phyloP scores from a whole-genome alignment of 495 filamentous ascomycete species.

The Apodospora peruviana region DNA sequence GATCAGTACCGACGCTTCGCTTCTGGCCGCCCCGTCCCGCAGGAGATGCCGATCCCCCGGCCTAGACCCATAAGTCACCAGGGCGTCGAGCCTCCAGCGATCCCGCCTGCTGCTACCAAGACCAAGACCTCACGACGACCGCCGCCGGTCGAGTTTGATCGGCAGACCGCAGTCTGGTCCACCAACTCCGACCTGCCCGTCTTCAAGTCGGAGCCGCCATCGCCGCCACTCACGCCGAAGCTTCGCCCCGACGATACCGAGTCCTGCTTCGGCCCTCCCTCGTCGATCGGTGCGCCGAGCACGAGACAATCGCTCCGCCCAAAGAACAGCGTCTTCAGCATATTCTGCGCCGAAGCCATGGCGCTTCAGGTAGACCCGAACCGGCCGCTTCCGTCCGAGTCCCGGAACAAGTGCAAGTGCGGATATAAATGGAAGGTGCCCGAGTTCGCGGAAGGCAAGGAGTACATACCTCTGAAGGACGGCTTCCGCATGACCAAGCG shows the following conservation, averaged over 20 bases:
- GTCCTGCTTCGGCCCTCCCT: conserved; percentile 12
- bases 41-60: conserved; percentile 19
- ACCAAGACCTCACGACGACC: no score
- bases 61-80: conserved; percentile 9
- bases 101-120: neutral
- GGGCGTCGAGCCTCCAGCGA: neutral
- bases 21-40: conserved; percentile 29
- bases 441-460: conserved; percentile 5
- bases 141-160: conserved; percentile 10
- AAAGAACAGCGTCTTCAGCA: conserved; percentile 35
- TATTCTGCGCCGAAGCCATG: conserved; percentile 34
- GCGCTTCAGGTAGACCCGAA: conserved; percentile 28
- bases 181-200: conserved; percentile 10
- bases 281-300: conserved; percentile 4
- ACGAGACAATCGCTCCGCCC: conserved; percentile 12
- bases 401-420: conserved; percentile 22
- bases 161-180: conserved; percentile 10
- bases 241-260: conserved; percentile 19
- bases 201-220: conserved; percentile 31
- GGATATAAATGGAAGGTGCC: conserved; percentile 28
- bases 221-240: conserved; percentile 33
- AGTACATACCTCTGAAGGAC: conserved; percentile 21
- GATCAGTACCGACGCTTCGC: conserved; percentile 32
- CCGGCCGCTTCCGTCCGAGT: conserved; percentile 16
- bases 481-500: conserved; percentile 31